These are phyloP conservation scores for Boletus smithii DNA, from an alignment of 1,284 basidiomycete genomes.

Conservation along the genomic window DNA sequence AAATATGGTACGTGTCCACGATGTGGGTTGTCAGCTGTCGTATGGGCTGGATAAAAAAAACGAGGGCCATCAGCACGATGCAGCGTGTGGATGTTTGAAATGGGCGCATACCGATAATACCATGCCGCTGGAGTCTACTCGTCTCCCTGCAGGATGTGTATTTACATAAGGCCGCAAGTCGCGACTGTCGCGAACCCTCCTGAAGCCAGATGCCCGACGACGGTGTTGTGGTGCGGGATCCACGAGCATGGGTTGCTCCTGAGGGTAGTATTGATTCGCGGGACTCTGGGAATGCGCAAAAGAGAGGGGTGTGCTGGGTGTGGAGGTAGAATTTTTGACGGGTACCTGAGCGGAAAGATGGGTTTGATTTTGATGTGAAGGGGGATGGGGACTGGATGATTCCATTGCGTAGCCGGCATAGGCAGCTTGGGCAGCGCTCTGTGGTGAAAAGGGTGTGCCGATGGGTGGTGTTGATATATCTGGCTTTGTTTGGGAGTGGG, in stretches of 20 bases:
- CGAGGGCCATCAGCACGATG: slow-evolving; percentile 15
- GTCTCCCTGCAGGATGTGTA: slow-evolving; percentile 51
- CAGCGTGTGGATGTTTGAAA: slow-evolving; percentile 8
- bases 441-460: slow-evolving; percentile 52
- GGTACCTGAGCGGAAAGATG: slow-evolving; percentile 30
- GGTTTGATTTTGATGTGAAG: slow-evolving; percentile 41
- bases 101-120: slow-evolving; percentile 57
- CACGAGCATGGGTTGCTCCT: slow-evolving; percentile 66
- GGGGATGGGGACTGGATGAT: slow-evolving; percentile 57
- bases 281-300: slow-evolving; percentile 52
- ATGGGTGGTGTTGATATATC: slow-evolving; percentile 54
- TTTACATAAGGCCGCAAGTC: slow-evolving; percentile 72
- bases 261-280: slow-evolving; percentile 51
- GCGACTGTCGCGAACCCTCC: slow-evolving; percentile 62
- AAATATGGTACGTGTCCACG: slow-evolving; percentile 85
- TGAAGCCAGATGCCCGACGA: slow-evolving; percentile 66
- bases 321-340: slow-evolving; percentile 38
- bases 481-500: slow-evolving; percentile 55
- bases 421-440: slow-evolving; percentile 36
- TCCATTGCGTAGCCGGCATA: slow-evolving; percentile 53
- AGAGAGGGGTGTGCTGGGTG: slow-evolving; percentile 66
- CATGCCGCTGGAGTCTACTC: slow-evolving; percentile 62
- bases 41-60: slow-evolving; percentile 56
- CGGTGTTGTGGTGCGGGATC: slow-evolving; percentile 61
- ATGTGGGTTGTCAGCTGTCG: slow-evolving; percentile 85